Conservation (phyloP, 2,329 filamentous ascomycete genomes). For the Nannizzia gypsea region DNA sequence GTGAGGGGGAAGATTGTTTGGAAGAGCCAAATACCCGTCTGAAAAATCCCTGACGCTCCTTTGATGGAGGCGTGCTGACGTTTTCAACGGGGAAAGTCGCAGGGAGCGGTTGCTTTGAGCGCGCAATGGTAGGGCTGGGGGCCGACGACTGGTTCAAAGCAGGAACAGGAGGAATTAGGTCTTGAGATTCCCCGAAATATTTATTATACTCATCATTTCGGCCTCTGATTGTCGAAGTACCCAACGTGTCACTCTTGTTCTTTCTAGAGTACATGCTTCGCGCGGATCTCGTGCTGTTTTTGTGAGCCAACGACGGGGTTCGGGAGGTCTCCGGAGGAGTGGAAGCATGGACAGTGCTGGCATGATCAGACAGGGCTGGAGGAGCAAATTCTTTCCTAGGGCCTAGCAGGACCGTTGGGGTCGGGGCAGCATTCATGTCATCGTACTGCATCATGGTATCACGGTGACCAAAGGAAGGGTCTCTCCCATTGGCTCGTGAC, state of each 20-base stretch:
- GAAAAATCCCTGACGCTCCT: constrained; percentile 79
- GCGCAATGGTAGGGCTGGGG: constrained; percentile 43
- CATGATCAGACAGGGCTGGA: constrained; percentile 24
- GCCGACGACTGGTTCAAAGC: constrained; percentile 39
- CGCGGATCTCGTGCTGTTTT: constrained; percentile 35
- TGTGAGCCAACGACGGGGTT: constrained; percentile 27
- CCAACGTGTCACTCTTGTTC: constrained; percentile 29
- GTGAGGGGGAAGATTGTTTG: constrained; percentile 36
- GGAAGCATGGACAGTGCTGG: constrained; percentile 4
- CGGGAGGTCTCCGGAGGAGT: constrained; percentile 17
- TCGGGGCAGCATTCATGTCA: constrained; percentile 71
- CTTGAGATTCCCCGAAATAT: constrained; percentile 18
- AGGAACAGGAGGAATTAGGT: constrained; percentile 33
- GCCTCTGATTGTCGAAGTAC: constrained; percentile 24
- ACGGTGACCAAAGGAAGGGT: constrained; percentile 1
- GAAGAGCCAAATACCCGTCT: constrained; percentile 77
- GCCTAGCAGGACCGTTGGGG: constrained; percentile 69
- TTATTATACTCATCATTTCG: constrained; percentile 22
- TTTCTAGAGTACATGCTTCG: constrained; percentile 28
- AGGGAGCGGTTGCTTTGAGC: constrained; percentile 34
- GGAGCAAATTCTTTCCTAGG: constrained; percentile 47
- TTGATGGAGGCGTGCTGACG: constrained; percentile 36
- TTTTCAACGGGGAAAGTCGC: constrained; percentile 25
- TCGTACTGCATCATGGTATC: constrained; percentile 14
- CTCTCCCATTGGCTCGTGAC: constrained; percentile 1